Evolutionary conservation across 352 stramenopile genomes (phyloP).

Genomic region (Globisporangium okanoganense): DNA sequence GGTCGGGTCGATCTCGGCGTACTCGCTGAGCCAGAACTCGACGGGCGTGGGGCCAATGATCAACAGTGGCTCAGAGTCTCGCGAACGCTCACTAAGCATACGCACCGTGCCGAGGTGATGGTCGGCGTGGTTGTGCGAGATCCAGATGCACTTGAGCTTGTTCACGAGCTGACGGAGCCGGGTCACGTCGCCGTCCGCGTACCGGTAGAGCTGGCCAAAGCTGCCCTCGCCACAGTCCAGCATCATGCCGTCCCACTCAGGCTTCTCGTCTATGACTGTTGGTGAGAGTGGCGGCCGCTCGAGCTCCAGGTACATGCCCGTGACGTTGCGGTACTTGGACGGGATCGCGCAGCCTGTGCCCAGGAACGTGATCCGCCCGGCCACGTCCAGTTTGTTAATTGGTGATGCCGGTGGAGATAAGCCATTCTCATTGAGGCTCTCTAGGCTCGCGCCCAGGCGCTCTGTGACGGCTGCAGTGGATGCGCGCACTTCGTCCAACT

Average conservation of each 20-base stretch:
- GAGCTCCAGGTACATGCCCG: constrained; percentile 90
- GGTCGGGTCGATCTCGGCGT: constrained; percentile 70
- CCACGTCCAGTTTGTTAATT: background rate
- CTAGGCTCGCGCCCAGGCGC: background rate
- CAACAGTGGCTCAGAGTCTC: constrained; percentile 63
- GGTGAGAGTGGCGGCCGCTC: constrained; percentile 5
- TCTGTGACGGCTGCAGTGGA: constrained; percentile 24
- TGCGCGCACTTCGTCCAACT: constrained; percentile 43
- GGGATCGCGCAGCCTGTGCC: constrained; percentile 96
- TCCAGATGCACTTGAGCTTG: constrained; percentile 92
- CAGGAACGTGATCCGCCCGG: constrained; percentile 87
- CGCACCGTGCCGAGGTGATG: constrained; percentile 95
- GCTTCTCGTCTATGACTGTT: background rate
- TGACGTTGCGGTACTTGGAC: constrained; percentile 98
- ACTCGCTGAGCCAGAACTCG: constrained; percentile 91
- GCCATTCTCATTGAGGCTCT: background rate
- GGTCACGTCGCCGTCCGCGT: constrained; percentile 34
- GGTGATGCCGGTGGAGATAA: background rate
- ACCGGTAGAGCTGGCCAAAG: constrained; percentile 88
- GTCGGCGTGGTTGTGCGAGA: constrained; percentile 97
- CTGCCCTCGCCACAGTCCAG: constrained; percentile 97
- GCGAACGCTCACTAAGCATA: constrained; percentile 76
- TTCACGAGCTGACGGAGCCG: constrained; percentile 50
- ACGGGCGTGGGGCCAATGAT: constrained; percentile 92
- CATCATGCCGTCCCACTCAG: constrained; percentile 71